These are phyloP conservation scores for Suillus spraguei DNA, from an alignment of 768 basidiomycete genomes.

Conservation along the genomic window DNA sequence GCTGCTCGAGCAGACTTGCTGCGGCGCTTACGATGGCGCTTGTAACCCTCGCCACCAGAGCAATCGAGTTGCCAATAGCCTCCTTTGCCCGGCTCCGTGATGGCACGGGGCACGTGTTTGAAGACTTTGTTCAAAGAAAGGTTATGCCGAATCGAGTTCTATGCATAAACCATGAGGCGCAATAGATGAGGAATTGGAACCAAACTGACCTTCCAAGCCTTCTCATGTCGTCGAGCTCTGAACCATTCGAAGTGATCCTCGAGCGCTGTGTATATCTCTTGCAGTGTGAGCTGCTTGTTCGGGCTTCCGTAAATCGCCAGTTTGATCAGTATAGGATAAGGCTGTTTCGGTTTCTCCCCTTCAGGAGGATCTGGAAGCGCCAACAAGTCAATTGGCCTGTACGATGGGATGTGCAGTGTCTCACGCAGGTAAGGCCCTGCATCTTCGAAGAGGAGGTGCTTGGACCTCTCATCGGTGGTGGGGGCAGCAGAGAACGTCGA, in stretches of 20 bases:
- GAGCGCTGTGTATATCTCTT: conserved; percentile 61
- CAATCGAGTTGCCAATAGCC: conserved; percentile 64
- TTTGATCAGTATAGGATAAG: conserved; percentile 53
- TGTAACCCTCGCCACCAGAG: conserved; percentile 60
- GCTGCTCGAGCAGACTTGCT: conserved; percentile 37
- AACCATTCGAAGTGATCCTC: conserved; percentile 60
- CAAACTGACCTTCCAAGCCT: conserved; percentile 67
- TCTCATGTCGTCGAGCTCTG: conserved; percentile 40
- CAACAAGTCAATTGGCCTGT: conserved; percentile 34
- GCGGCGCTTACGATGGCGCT: conserved; percentile 59
- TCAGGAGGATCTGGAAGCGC: conserved; percentile 43
- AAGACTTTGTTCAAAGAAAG: conserved; percentile 63
- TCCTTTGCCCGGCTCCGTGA: conserved; percentile 73
- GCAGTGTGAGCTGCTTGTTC: conserved; percentile 54
- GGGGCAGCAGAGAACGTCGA: conserved; percentile 17
- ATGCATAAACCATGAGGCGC: conserved; percentile 4
- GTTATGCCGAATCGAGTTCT: conserved; percentile 57
- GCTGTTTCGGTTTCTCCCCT: conserved; percentile 42
- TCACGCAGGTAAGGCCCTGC: conserved; percentile 48
- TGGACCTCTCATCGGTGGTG: neutral
- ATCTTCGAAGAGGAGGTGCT: conserved; percentile 29
- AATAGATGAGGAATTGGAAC: neutral
- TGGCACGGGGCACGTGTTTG: conserved; percentile 51
- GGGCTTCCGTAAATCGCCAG: conserved; percentile 69
- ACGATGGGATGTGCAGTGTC: conserved; percentile 37